Conservation (phyloP, 805 yeast species). For the Zygotorulaspora danielsina region DNA sequence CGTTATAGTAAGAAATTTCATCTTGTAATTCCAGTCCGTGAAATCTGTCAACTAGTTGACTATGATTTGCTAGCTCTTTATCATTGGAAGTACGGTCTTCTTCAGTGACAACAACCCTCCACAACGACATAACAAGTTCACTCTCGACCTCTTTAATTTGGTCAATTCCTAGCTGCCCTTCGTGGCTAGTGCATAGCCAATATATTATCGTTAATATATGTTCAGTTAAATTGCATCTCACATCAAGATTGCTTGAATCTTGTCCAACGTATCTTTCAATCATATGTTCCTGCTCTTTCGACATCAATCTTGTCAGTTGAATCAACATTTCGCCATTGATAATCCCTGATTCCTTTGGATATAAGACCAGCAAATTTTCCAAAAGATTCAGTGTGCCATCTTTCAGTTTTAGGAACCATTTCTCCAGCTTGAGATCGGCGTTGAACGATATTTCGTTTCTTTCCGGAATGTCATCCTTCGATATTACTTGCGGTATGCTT, state of each 20-base stretch:
- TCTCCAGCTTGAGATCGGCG: conserved; percentile 21
- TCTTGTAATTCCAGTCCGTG: conserved; percentile 31
- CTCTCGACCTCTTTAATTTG: conserved; percentile 35
- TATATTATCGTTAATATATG: conserved; percentile 19
- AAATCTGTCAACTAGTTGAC: conserved; percentile 35
- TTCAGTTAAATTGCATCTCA: conserved; percentile 20
- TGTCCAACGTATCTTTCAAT: conserved; percentile 25
- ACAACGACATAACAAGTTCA: conserved; percentile 48
- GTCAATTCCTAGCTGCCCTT: conserved; percentile 13
- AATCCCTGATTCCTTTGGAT: conserved; percentile 16
- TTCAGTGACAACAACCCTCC: conserved; percentile 45
- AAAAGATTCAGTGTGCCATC: conserved; percentile 46
- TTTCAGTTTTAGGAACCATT: conserved; percentile 34
- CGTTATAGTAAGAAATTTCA: conserved; percentile 34
- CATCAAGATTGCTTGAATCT: conserved; percentile 19
- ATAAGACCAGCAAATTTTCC: conserved; percentile 38
- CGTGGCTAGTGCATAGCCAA: conserved; percentile 22
- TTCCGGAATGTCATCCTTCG: conserved; percentile 24
- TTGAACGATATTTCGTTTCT: conserved; percentile 3
- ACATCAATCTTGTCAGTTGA: conserved; percentile 27
- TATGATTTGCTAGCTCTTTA: conserved; percentile 20
- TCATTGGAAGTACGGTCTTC: conserved; percentile 15
- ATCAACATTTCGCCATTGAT: conserved; percentile 25
- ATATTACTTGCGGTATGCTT: conserved; percentile 26
- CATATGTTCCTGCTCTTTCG: conserved; percentile 35